A percentile compares a stretch with the other conserved stretches of the same genome.
These are phyloP conservation scores for Ophiobolus disseminans DNA, from an alignment of 2,329 filamentous ascomycete species.

Conservation along the genomic window DNA sequence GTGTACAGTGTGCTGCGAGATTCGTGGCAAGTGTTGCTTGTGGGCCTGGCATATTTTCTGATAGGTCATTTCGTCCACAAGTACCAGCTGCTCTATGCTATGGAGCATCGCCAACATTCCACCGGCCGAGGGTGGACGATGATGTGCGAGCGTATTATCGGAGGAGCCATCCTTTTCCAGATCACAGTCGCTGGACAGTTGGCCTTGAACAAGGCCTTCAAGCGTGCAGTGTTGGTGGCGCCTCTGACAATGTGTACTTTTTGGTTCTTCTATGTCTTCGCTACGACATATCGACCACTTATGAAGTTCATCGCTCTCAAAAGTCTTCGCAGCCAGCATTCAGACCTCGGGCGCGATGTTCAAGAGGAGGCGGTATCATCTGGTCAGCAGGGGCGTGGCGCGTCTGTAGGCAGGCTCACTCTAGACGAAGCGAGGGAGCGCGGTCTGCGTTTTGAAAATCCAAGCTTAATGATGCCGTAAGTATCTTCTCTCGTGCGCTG, in stretches of 20 bases:
- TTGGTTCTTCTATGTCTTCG: constrained; percentile 88
- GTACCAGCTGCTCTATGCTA: constrained; percentile 96
- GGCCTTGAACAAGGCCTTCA: constrained; percentile 75
- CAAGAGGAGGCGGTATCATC: constrained; percentile 47
- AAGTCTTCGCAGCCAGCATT: constrained; percentile 72
- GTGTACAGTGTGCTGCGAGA: constrained; percentile 88
- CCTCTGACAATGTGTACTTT: constrained; percentile 81
- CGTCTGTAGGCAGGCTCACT: constrained; percentile 59
- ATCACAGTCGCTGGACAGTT: constrained; percentile 88
- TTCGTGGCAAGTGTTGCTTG: constrained; percentile 81
- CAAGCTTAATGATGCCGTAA: constrained; percentile 72
- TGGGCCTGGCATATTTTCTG: constrained; percentile 82
- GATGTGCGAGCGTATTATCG: constrained; percentile 89
- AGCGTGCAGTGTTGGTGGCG: constrained; percentile 73
- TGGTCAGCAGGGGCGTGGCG: constrained; percentile 12
- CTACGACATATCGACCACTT: constrained; percentile 81
- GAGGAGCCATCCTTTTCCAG: constrained; percentile 89
- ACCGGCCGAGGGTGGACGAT: constrained; percentile 95
- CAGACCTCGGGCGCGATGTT: constrained; percentile 56
- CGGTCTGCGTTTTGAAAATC: constrained; percentile 76
- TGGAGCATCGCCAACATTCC: constrained; percentile 95
- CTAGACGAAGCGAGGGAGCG: constrained; percentile 76
- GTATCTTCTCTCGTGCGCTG: constrained; percentile 41
- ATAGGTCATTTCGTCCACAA: constrained; percentile 92
- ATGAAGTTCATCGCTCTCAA: constrained; percentile 91